Conservation (phyloP, 179 eudicot genomes). For the Spergularia azorica region DNA sequence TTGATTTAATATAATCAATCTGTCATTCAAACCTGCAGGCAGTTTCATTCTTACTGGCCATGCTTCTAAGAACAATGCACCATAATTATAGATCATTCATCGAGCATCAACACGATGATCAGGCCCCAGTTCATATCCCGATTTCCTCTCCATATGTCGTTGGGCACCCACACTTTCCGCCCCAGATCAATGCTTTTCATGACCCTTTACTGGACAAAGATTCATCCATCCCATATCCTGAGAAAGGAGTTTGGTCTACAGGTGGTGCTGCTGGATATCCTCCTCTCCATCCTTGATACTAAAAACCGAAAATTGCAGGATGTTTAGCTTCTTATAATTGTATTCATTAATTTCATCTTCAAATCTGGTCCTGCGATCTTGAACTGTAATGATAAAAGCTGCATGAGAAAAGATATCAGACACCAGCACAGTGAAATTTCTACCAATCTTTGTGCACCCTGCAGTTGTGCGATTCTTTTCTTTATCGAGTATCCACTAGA, state of each 20-base stretch:
- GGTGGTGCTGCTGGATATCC: constrained; percentile 11
- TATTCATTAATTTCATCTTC: not conserved
- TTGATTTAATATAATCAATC: not conserved
- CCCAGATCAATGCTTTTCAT: not conserved
- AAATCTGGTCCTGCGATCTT: not conserved
- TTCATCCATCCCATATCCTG: not conserved
- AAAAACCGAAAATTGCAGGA: not conserved
- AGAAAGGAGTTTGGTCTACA: constrained; percentile 18
- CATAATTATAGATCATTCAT: not conserved
- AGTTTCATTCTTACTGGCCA: constrained; percentile 38
- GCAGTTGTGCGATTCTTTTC: too few relatives aligned
- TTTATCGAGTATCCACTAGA: too few relatives aligned
- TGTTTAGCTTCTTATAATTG: too few relatives aligned
- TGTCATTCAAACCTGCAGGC: constrained; percentile 30
- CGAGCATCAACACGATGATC: constrained; percentile 18
- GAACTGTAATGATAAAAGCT: not conserved
- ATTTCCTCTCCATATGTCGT: constrained; percentile 11
- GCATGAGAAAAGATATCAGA: not conserved
- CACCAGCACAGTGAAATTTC: not conserved
- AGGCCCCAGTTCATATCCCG: not conserved
- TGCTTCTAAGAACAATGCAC: constrained; percentile 33
- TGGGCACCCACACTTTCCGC: constrained; percentile 26
- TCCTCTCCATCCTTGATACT: constrained; percentile 3
- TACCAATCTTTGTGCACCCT: not conserved
- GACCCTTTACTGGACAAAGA: not conserved